Percentiles rank a stretch among this genome's conserved stretches.
phyloP scores from a whole-genome alignment of 495 filamentous ascomycete genomes.

The Xylaria intraflava region DNA sequence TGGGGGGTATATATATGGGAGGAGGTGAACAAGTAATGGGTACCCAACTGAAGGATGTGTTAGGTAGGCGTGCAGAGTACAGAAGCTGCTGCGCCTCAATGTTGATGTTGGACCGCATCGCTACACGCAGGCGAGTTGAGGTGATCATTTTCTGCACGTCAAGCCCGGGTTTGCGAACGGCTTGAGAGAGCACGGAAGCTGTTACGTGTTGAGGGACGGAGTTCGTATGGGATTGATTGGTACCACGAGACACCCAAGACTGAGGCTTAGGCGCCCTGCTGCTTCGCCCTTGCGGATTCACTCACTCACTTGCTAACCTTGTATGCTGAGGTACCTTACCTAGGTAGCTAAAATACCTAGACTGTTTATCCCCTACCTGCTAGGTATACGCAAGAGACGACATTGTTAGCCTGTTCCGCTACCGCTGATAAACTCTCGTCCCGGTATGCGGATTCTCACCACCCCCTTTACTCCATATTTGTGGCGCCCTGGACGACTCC shows the following conservation, averaged over 20 bases:
- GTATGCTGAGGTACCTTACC: not conserved
- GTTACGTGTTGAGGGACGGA: not conserved
- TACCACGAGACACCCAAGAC: conserved; percentile 1
- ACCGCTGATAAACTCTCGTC: not conserved
- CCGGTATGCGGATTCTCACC: not conserved
- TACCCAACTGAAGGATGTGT: not conserved
- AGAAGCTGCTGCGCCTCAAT: not conserved
- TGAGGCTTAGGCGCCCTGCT: not conserved
- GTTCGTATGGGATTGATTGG: conserved; percentile 3
- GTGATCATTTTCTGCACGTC: not conserved
- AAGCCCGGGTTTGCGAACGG: not conserved
- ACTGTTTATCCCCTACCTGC: not conserved
- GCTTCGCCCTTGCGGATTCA: not conserved
- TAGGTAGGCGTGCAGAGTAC: not conserved
- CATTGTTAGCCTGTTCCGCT: not conserved
- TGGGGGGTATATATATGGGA: not conserved
- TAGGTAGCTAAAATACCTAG: not conserved
- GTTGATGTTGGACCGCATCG: conserved; percentile 1
- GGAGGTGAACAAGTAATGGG: not conserved
- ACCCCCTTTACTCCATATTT: conserved; percentile 31
- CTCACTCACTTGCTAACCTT: not conserved
- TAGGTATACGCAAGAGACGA: not conserved
- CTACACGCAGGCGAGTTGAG: not conserved
- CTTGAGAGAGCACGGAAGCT: not conserved
- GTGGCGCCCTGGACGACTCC: conserved; percentile 63